A percentile compares a stretch with the other conserved stretches of the same genome.
Evolutionary conservation across 495 filamentous ascomycete genomes (phyloP).

Genomic region (Penicillium ucsense): DNA sequence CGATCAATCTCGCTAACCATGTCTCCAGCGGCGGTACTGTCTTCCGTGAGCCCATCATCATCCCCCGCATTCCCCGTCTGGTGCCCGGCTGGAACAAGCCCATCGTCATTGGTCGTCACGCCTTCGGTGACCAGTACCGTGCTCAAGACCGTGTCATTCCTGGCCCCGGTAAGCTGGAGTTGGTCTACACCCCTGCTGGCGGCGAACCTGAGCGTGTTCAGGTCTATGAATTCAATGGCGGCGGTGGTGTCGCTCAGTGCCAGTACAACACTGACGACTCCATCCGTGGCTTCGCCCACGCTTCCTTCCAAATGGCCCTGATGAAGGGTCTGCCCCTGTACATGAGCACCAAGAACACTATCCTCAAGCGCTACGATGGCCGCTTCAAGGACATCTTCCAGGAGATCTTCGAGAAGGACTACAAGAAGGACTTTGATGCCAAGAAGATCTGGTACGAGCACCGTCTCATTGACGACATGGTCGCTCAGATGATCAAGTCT

Average conservation of each 20-base stretch:
- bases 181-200: constrained; percentile 81
- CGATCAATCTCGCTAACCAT: constrained; percentile 1
- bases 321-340: constrained; percentile 82
- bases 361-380: constrained; percentile 96
- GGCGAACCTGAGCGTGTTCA: constrained; percentile 79
- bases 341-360: constrained; percentile 99
- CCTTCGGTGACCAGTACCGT: constrained; percentile 97
- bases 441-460: constrained; percentile 98
- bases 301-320: constrained; percentile 89
- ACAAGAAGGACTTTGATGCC: constrained; percentile 80
- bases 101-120: constrained; percentile 97
- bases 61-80: constrained; percentile 79
- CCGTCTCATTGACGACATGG: constrained; percentile 98
- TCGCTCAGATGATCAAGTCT: constrained; percentile 99
- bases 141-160: constrained; percentile 79
- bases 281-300: constrained; percentile 88
- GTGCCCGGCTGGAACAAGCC: constrained; percentile 96
- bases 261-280: constrained; percentile 98
- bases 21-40: constrained; percentile 74
- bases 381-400: constrained; percentile 99
- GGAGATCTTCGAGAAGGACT: constrained; percentile 81
- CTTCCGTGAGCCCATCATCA: constrained; percentile 97
- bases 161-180: constrained; percentile 76
- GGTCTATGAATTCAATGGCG: constrained; percentile 75
- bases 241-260: constrained; percentile 80